Conservation (phyloP, 2,329 filamentous ascomycete genomes). For the Colletotrichum chlorophyti region DNA sequence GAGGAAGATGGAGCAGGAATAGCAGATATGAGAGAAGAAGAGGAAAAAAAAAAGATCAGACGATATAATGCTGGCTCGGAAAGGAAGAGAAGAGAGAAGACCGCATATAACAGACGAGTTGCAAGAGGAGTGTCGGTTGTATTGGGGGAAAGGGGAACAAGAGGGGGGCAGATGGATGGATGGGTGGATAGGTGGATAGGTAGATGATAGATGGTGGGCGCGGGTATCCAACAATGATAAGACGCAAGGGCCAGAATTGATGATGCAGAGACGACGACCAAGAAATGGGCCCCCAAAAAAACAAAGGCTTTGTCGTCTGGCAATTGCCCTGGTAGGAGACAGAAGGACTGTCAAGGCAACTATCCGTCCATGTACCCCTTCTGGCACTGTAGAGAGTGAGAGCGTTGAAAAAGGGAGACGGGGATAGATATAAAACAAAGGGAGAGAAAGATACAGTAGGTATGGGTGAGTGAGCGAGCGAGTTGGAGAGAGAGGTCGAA, state of each 20-base stretch:
- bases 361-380: too few species aligned
- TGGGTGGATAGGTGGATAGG: neutral
- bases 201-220: neutral
- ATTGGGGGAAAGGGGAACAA: neutral
- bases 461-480: neutral
- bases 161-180: neutral
- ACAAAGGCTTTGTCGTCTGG: slow-evolving; percentile 20
- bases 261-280: slow-evolving; percentile 23
- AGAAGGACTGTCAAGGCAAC: too few species aligned
- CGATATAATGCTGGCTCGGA: slow-evolving; percentile 14
- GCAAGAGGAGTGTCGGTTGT: too few species aligned
- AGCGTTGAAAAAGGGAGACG: neutral
- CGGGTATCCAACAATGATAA: neutral
- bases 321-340: neutral
- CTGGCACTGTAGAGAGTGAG: too few species aligned
- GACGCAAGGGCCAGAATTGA: slow-evolving; percentile 10
- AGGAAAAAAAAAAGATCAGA: slow-evolving; percentile 23
- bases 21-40: neutral
- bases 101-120: too few species aligned
- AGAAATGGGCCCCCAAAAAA: neutral
- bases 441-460: neutral
- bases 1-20: neutral
- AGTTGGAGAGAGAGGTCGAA: neutral
- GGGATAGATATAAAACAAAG: neutral
- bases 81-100: neutral